phyloP scores from a whole-genome alignment of 345 rosid species.

The Salix brachista region DNA sequence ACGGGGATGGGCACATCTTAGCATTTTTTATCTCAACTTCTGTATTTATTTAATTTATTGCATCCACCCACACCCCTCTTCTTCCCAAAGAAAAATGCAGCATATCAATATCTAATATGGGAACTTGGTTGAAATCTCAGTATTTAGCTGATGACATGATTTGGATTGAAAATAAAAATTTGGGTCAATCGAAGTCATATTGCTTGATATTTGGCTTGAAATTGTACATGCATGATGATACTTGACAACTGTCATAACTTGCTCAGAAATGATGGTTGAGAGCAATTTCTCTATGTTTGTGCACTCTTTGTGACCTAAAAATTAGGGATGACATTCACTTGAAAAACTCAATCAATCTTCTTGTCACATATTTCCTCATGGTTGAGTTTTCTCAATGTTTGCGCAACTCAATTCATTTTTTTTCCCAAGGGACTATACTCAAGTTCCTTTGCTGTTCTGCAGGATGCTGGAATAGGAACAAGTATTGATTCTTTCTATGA shows the following conservation, averaged over 20 bases:
- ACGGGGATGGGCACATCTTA: neutral
- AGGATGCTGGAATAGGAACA: slow-evolving; percentile 99
- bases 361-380: neutral
- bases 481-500: slow-evolving; percentile 98
- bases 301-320: too few species aligned
- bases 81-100: too few species aligned
- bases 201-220: neutral
- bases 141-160: neutral
- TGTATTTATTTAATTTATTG: too few species aligned
- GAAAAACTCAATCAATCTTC: neutral
- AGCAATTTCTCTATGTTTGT: too few species aligned
- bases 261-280: neutral
- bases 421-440: neutral
- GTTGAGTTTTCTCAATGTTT: neutral
- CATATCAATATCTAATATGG: too few species aligned
- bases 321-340: neutral
- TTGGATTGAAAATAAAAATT: neutral
- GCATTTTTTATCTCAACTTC: neutral
- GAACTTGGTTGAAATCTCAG: too few species aligned
- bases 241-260: neutral
- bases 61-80: too few species aligned
- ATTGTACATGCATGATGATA: neutral
- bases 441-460: slow-evolving; percentile 34
- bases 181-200: neutral
- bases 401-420: neutral